Evolutionary conservation across 768 basidiomycete species (phyloP), one percentile per base, ranked within the genome.

Genomic region (Asterophora parasitica): DNA sequence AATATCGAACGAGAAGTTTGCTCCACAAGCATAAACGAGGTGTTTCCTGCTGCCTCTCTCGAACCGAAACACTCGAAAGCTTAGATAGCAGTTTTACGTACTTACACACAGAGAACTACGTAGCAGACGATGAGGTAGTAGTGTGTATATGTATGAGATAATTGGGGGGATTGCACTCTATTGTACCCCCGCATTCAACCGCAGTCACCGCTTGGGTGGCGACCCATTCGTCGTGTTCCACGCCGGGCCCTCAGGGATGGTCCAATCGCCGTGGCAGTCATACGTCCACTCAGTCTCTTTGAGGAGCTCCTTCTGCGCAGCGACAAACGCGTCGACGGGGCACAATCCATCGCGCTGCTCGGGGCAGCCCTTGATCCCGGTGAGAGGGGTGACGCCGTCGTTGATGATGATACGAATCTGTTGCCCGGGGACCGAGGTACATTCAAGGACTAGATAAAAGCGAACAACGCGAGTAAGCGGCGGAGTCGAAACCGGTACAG

Each of bases 381-480:
- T 87, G 16, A 94, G 75, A 4, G 92, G 92, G 0, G 81, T 82
- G 1, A 88, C 84, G 0, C 82, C 92, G 58, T 96, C 92, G 66
- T 95, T 94, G 62, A 94, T 77, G 52, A 94, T 82, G 56, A 92
- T 72, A 3, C 92, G 81, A 52, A 94, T 87, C 53, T 91, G 82
- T 10, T 68, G 74, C 26, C 66, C 66, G 16, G 74, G 68, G 19
- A 64, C 39, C n/a, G 71, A 71, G 13, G 69, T 62, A 55, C 86
- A 90, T 48, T 75, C 73, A 0, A 90, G 71, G 7, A 89, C 82
- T 91, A 62, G 55, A 48, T 46, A n/a, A 13, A 32, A 34, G n/a
- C 46, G 20, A 3, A 39, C 15, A 23, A 23, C 3, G 23, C 3
- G 40, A 27, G 42, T 47, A 6, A 58, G 57, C 23, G 23, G 6